A percentile compares a stretch with the other conserved stretches of the same genome.
These are phyloP conservation scores for Blepharisma stoltei DNA, from an alignment of 73 alveolate genomes.

Conservation along the genomic window DNA sequence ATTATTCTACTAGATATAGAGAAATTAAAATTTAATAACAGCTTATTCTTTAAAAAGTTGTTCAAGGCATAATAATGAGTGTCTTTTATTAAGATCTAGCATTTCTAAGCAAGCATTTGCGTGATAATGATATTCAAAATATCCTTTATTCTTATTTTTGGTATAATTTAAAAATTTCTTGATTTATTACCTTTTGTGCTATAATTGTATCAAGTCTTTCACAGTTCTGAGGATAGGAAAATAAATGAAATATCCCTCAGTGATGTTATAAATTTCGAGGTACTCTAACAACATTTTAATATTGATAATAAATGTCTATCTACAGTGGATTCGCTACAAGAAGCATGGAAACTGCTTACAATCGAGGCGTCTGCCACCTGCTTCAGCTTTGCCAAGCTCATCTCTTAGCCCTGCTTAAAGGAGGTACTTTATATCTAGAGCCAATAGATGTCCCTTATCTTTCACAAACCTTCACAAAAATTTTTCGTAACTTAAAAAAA, in stretches of 20 bases:
- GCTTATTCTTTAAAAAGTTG: no score
- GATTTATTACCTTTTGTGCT: no score
- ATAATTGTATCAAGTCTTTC: no score
- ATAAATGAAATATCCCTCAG: no score
- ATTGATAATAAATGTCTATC: constrained; percentile 41
- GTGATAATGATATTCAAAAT: no score
- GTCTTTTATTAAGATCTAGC: background rate
- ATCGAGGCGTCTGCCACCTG: constrained; percentile 31
- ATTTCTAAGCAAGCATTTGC: background rate
- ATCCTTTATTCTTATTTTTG: no score
- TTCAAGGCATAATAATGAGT: background rate
- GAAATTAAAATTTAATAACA: background rate
- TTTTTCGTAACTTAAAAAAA: constrained; percentile 29
- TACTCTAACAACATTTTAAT: background rate
- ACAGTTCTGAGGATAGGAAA: no score
- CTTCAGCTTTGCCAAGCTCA: constrained; percentile 31
- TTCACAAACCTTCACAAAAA: constrained; percentile 19
- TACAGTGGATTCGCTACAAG: constrained; percentile 59
- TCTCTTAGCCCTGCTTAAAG: constrained; percentile 25
- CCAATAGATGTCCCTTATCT: constrained; percentile 10
- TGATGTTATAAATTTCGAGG: no score
- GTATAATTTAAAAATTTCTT: no score
- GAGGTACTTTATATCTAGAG: constrained; percentile 18
- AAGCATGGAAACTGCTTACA: constrained; percentile 51
- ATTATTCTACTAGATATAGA: background rate